Evolutionary conservation across 345 rosid species (phyloP).

Genomic region (Euclidium syriacum): DNA sequence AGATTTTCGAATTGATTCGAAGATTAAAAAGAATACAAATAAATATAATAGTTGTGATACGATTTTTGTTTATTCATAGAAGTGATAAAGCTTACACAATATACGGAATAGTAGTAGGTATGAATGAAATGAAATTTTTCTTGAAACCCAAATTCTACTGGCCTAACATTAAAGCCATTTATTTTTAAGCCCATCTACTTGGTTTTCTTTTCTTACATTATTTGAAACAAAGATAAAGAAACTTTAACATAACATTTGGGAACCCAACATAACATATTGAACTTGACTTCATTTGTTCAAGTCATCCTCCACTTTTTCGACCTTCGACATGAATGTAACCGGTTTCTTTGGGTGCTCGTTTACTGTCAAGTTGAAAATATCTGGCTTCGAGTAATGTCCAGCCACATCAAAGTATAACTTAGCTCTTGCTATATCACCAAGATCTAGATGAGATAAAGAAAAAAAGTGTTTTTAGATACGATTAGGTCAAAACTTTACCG

Average conservation of each 20-base stretch:
- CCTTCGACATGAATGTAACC: conserved; percentile 50
- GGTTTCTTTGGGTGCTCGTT: conserved; percentile 56
- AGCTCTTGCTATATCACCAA: conserved; percentile 77
- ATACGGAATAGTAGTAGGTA: no score
- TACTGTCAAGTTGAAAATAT: conserved; percentile 68
- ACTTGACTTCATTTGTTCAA: background rate
- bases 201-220: background rate
- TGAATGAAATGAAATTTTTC: no score
- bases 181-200: no score
- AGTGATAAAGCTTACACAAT: no score
- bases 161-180: no score
- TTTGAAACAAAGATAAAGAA: background rate
- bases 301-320: conserved; percentile 21
- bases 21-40: background rate
- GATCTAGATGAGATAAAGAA: conserved; percentile 50
- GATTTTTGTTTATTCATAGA: background rate
- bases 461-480: background rate
- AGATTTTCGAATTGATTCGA: background rate
- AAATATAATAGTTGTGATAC: background rate
- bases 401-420: conserved; percentile 86
- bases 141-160: no score
- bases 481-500: background rate
- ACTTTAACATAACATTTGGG: background rate
- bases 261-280: background rate
- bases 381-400: conserved; percentile 88